A percentile compares a stretch with the other conserved stretches of the same genome.
These are phyloP conservation scores for Clarkia xantiana DNA, from an alignment of 345 rosid species.

Conservation along the genomic window DNA sequence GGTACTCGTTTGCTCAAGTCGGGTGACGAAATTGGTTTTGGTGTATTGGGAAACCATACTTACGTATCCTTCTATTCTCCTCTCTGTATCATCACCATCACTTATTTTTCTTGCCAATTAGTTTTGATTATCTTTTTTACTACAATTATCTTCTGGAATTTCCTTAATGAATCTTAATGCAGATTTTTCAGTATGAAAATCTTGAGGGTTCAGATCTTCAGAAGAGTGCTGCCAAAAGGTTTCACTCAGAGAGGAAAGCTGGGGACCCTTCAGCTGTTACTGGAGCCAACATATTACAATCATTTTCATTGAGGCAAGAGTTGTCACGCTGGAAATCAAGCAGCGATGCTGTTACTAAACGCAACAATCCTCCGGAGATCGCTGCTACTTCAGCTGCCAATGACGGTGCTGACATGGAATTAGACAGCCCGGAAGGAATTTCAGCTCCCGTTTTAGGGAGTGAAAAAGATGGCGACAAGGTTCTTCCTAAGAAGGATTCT, in stretches of 20 bases:
- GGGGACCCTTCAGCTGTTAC: conserved; percentile 64
- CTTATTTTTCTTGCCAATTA: neutral
- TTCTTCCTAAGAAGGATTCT: conserved; percentile 41
- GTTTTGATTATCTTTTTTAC: neutral
- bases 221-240: conserved; percentile 29
- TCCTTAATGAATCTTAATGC: conserved; percentile 24
- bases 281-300: conserved; percentile 65
- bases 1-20: conserved; percentile 33
- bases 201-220: conserved; percentile 41
- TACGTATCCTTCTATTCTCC: conserved; percentile 55
- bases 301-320: conserved; percentile 49
- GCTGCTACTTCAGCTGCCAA: conserved; percentile 38
- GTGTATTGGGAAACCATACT: conserved; percentile 44
- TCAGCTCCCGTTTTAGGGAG: conserved; percentile 28
- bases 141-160: conserved; percentile 3
- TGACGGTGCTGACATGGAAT: conserved; percentile 36
- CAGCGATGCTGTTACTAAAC: conserved; percentile 29
- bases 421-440: conserved; percentile 45
- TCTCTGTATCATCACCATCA: neutral
- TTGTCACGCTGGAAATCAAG: conserved; percentile 44
- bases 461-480: conserved; percentile 56
- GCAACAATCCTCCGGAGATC: conserved; percentile 29
- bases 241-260: conserved; percentile 48
- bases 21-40: conserved; percentile 73
- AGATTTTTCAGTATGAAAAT: conserved; percentile 73